A percentile compares a stretch with the other conserved stretches of the same genome.
Evolutionary conservation across 1,139 yeast genomes (phyloP).

Genomic region (Zygosaccharomyces sapae): DNA sequence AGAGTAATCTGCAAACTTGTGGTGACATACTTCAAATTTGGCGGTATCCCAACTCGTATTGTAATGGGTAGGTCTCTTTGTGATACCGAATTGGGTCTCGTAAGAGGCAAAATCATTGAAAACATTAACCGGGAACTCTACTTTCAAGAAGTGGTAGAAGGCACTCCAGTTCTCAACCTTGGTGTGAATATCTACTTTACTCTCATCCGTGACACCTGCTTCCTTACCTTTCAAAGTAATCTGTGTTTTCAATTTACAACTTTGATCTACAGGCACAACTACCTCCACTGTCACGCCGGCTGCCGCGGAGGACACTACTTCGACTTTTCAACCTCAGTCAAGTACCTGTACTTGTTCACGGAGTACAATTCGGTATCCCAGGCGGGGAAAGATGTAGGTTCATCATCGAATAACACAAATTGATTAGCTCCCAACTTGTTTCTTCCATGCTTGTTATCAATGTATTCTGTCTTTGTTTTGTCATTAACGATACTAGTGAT

Average conservation of each 20-base stretch:
- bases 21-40: constrained; percentile 92
- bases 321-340: constrained; percentile 44
- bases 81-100: constrained; percentile 91
- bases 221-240: constrained; percentile 64
- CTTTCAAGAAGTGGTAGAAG: constrained; percentile 80
- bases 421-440: constrained; percentile 66
- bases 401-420: constrained; percentile 76
- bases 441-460: constrained; percentile 52
- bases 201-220: constrained; percentile 34
- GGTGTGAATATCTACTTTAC: constrained; percentile 51
- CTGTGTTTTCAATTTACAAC: constrained; percentile 56
- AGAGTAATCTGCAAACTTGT: constrained; percentile 87
- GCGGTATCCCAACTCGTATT: constrained; percentile 96
- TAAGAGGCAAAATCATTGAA: constrained; percentile 72
- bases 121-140: constrained; percentile 87
- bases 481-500: constrained; percentile 65
- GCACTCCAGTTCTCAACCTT: constrained; percentile 78
- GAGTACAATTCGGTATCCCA: constrained; percentile 96
- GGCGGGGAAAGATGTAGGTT: constrained; percentile 87
- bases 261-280: constrained; percentile 36
- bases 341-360: constrained; percentile 58
- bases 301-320: constrained; percentile 52
- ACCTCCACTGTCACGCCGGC: constrained; percentile 61
- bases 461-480: constrained; percentile 57
- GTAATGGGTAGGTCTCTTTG: constrained; percentile 87